Evolutionary conservation across 1,284 basidiomycete species (phyloP).

Genomic region (Lentinula novae-zelandiae): DNA sequence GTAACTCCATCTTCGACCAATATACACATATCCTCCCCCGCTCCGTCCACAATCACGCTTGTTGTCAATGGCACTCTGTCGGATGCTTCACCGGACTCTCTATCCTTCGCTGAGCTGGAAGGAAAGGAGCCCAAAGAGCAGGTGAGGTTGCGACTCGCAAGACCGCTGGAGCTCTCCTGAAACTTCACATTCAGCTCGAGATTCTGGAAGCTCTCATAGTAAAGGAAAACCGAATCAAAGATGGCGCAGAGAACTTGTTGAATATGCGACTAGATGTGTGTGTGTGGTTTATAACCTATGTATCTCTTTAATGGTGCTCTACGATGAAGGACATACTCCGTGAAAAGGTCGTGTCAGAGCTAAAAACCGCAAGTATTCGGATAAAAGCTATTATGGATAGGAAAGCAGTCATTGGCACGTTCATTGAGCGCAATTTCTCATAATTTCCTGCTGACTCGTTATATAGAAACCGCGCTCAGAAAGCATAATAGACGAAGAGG

Average conservation of each 20-base stretch:
- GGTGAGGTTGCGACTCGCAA: slow-evolving; percentile 25
- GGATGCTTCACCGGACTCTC: slow-evolving; percentile 11
- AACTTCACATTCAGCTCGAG: slow-evolving; percentile 46
- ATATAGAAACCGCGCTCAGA: slow-evolving; percentile 34
- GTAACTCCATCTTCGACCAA: slow-evolving; percentile 2
- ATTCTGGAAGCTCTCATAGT: slow-evolving; percentile 64
- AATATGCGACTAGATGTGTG: slow-evolving; percentile 61
- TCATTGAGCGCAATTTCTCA: slow-evolving; percentile 1
- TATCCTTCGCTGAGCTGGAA: slow-evolving; percentile 39
- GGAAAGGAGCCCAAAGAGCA: slow-evolving; percentile 43
- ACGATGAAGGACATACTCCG: slow-evolving; percentile 38
- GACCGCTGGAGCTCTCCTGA: not conserved
- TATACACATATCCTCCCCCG: not conserved
- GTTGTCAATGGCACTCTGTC: not conserved
- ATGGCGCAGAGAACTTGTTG: slow-evolving; percentile 82
- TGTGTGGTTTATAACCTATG: slow-evolving; percentile 9
- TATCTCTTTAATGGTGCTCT: not conserved
- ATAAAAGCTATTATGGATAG: slow-evolving; percentile 60
- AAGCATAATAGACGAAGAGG: slow-evolving; percentile 31
- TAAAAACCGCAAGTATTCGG: slow-evolving; percentile 67
- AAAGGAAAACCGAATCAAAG: slow-evolving; percentile 74
- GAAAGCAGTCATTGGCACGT: slow-evolving; percentile 61
- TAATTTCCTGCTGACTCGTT: not conserved
- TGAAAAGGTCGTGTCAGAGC: slow-evolving; percentile 71
- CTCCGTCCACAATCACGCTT: slow-evolving; percentile 14